A percentile compares a stretch with the other conserved stretches of the same genome.
Evolutionary conservation across 2,329 filamentous ascomycete genomes (phyloP).

Genomic region (Trichoderma atrobrunneum): DNA sequence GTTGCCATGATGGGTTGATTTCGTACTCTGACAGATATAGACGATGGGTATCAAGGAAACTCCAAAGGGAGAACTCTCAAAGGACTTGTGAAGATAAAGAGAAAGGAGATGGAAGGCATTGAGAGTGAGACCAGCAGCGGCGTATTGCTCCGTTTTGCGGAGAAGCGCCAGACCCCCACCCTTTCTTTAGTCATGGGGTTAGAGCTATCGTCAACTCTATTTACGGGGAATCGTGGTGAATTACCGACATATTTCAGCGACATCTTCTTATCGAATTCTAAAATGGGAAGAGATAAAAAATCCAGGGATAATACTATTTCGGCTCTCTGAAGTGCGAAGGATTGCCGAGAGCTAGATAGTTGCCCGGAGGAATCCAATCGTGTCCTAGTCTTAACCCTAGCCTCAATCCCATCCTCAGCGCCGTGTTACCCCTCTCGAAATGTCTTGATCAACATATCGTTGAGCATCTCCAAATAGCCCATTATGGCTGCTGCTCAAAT

Average conservation of each 20-base stretch:
- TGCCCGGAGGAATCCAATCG: neutral
- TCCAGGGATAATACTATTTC: neutral
- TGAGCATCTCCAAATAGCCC: neutral
- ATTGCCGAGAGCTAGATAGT: neutral
- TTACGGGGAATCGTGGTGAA: neutral
- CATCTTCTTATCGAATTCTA: neutral
- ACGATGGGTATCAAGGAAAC: neutral
- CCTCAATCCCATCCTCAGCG: neutral
- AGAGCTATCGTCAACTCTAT: neutral
- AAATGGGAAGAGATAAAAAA: neutral
- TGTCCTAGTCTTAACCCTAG: neutral
- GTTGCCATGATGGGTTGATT: neutral
- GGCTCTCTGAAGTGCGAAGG: neutral
- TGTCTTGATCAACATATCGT: neutral
- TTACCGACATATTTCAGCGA: neutral
- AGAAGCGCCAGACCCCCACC: constrained; percentile 10
- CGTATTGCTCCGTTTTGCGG: neutral
- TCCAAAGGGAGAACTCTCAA: neutral
- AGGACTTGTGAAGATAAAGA: neutral
- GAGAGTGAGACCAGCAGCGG: neutral
- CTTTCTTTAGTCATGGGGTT: constrained; percentile 8
- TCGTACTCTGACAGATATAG: neutral
- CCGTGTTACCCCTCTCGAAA: neutral
- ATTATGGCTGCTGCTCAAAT: neutral
- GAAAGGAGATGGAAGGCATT: neutral